These are phyloP conservation scores for Pterulicium gracile DNA, from an alignment of 1,284 basidiomycete species.

Conservation along the genomic window DNA sequence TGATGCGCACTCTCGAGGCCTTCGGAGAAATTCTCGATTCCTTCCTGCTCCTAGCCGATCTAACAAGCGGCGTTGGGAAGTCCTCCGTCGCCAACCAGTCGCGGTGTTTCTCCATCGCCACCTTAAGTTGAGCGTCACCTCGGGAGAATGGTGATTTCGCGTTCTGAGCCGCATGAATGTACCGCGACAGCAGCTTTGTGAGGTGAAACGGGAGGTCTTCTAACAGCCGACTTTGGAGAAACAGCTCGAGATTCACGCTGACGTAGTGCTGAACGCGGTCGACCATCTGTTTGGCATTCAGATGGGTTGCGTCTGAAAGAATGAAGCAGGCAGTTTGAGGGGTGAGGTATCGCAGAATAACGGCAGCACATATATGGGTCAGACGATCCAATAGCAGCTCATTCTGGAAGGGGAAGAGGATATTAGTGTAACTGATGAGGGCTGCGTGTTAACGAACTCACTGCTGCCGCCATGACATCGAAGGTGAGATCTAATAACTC, in stretches of 20 bases:
- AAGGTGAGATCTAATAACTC: conserved; percentile 83
- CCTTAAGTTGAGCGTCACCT: conserved; percentile 42
- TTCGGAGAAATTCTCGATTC: conserved; percentile 41
- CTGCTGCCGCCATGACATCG: conserved; percentile 78
- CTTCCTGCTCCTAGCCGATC: conserved; percentile 25
- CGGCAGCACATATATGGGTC: conserved; percentile 71
- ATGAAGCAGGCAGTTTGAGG: conserved; percentile 76
- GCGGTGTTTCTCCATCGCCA: conserved; percentile 53
- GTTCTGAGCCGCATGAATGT: conserved; percentile 53
- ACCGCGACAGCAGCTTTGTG: conserved; percentile 57
- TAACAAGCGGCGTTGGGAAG: conserved; percentile 58
- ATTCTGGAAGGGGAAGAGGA: conserved; percentile 38
- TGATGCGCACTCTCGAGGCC: conserved; percentile 17
- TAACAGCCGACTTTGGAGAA: conserved; percentile 76
- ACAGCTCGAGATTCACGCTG: conserved; percentile 75
- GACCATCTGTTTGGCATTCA: conserved; percentile 64
- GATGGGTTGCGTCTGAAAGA: conserved; percentile 75
- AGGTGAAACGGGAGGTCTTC: conserved; percentile 64
- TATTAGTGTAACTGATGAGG: conserved; percentile 1
- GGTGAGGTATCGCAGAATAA: conserved; percentile 63
- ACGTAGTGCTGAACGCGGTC: conserved; percentile 77
- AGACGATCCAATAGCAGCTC: conserved; percentile 85
- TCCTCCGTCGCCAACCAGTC: conserved; percentile 80
- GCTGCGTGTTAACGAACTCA: conserved; percentile 22
- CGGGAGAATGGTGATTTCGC: conserved; percentile 60